Evolutionary conservation across 2,329 filamentous ascomycete genomes (phyloP).

Genomic region (Aureobasidium zeae): DNA sequence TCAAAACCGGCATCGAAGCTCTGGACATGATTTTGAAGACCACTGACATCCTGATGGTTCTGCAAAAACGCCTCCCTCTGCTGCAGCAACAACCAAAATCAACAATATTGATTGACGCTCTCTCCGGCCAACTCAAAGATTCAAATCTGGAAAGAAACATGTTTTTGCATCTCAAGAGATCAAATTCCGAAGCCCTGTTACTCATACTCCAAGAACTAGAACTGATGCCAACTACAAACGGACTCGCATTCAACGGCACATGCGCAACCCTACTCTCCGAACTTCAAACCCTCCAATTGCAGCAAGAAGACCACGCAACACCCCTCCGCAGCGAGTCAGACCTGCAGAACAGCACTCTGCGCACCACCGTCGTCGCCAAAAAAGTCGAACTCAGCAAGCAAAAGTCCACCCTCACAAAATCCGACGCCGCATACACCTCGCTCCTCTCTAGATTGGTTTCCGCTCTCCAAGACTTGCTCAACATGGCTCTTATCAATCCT

Average conservation of each 20-base stretch:
- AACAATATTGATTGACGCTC: slow-evolving; percentile 51
- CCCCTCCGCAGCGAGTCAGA: slow-evolving; percentile 66
- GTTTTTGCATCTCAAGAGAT: slow-evolving; percentile 50
- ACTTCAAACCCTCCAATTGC: slow-evolving; percentile 21
- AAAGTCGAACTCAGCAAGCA: slow-evolving; percentile 72
- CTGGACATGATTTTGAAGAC: slow-evolving; percentile 34
- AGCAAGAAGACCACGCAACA: slow-evolving; percentile 14
- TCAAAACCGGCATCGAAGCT: slow-evolving; percentile 23
- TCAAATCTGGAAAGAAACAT: slow-evolving; percentile 46
- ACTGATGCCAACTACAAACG: slow-evolving; percentile 8
- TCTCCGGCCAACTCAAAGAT: slow-evolving; percentile 46
- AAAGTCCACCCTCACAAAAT: slow-evolving; percentile 58
- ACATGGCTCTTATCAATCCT: slow-evolving; percentile 39
- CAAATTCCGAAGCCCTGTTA: slow-evolving; percentile 46
- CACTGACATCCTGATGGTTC: slow-evolving; percentile 26
- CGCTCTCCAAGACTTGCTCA: slow-evolving; percentile 42
- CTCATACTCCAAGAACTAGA: slow-evolving; percentile 30
- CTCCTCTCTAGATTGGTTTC: slow-evolving; percentile 51
- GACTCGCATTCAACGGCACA: slow-evolving; percentile 26
- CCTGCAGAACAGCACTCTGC: slow-evolving; percentile 56
- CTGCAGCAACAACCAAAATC: slow-evolving; percentile 32
- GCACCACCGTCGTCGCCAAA: slow-evolving; percentile 72
- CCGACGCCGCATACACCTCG: slow-evolving; percentile 61
- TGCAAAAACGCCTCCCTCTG: slow-evolving; percentile 33
- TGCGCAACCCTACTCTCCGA: slow-evolving; percentile 23